These are phyloP conservation scores for Novymonas esmeraldas DNA, from an alignment of 208 protist species.

Conservation along the genomic window DNA sequence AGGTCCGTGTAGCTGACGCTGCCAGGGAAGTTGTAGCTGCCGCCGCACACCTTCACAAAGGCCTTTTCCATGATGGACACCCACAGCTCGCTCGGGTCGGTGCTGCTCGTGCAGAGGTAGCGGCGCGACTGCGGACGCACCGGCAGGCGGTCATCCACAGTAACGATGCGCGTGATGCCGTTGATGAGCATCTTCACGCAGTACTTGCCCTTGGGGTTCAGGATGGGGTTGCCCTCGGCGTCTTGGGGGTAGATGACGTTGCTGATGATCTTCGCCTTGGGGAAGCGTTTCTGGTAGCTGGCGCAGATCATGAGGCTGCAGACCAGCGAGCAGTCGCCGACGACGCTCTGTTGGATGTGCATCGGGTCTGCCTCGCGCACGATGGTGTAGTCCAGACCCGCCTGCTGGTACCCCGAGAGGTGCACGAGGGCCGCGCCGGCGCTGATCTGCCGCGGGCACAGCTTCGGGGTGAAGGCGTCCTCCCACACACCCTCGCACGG, in stretches of 20 bases:
- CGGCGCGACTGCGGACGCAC: slow-evolving; percentile 39
- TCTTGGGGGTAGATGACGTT: slow-evolving; percentile 91
- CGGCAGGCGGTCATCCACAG: slow-evolving; percentile 88
- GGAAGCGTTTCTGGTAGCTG: slow-evolving; percentile 83
- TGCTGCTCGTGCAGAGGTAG: slow-evolving; percentile 47
- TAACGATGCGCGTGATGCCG: slow-evolving; percentile 86
- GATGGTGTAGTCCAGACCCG: slow-evolving; percentile 40
- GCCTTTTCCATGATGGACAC: slow-evolving; percentile 91
- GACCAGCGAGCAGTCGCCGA: slow-evolving; percentile 89
- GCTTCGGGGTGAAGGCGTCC: slow-evolving; percentile 49
- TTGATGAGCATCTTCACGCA: slow-evolving; percentile 94
- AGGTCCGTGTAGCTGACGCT: slow-evolving; percentile 85
- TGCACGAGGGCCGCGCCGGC: slow-evolving; percentile 42
- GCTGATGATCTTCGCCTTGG: slow-evolving; percentile 82
- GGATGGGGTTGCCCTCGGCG: slow-evolving; percentile 62
- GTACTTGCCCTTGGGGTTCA: slow-evolving; percentile 90
- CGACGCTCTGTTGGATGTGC: slow-evolving; percentile 83
- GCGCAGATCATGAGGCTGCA: slow-evolving; percentile 80
- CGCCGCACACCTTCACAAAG: slow-evolving; percentile 85
- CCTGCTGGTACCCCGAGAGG: slow-evolving; percentile 32
- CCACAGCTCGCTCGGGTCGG: slow-evolving; percentile 61
- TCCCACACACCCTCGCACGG: slow-evolving; percentile 66
- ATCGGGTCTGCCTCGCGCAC: slow-evolving; percentile 74
- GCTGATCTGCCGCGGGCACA: slow-evolving; percentile 30
- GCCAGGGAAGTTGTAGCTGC: slow-evolving; percentile 86